These are phyloP conservation scores for Fusarium floridanum DNA, from an alignment of 2,329 filamentous ascomycete genomes.

Conservation along the genomic window DNA sequence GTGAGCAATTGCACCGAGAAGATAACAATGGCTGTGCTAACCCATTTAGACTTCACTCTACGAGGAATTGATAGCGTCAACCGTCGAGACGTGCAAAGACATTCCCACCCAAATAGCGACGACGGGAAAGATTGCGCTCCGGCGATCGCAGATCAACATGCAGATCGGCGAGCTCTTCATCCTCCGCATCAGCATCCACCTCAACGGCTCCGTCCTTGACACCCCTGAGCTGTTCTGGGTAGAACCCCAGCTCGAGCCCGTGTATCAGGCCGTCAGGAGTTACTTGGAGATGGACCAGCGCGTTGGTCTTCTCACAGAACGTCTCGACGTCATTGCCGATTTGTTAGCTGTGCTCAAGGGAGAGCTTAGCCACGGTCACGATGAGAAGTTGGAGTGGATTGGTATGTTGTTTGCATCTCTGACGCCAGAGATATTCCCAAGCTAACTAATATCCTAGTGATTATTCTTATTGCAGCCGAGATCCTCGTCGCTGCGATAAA, in stretches of 20 bases:
- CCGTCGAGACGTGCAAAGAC: conserved; percentile 92
- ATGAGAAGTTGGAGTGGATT: conserved; percentile 91
- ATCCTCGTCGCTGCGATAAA: conserved; percentile 94
- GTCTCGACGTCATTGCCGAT: conserved; percentile 89
- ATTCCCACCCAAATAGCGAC: conserved; percentile 92
- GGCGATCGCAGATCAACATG: conserved; percentile 95
- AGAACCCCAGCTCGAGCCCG: conserved; percentile 94
- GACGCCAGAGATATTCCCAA: background rate
- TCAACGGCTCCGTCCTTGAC: conserved; percentile 96
- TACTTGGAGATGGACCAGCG: conserved; percentile 99
- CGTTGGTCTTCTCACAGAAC: conserved; percentile 88
- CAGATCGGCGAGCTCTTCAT: conserved; percentile 99
- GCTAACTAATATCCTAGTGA: conserved; percentile 69
- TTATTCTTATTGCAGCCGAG: conserved; percentile 94
- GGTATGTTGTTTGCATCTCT: conserved; percentile 67
- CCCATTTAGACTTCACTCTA: conserved; percentile 86
- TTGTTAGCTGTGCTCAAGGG: conserved; percentile 93
- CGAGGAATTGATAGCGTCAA: conserved; percentile 93
- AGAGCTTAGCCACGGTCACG: conserved; percentile 92
- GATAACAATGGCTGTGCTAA: conserved; percentile 22
- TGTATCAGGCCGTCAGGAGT: conserved; percentile 94
- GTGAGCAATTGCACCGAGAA: conserved; percentile 53
- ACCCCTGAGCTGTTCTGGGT: conserved; percentile 99
- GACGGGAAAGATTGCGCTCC: conserved; percentile 92
- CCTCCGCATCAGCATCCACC: conserved; percentile 95